phyloP scores from a whole-genome alignment of 2,329 filamentous ascomycete genomes.

The Elsinoe arachidis region DNA sequence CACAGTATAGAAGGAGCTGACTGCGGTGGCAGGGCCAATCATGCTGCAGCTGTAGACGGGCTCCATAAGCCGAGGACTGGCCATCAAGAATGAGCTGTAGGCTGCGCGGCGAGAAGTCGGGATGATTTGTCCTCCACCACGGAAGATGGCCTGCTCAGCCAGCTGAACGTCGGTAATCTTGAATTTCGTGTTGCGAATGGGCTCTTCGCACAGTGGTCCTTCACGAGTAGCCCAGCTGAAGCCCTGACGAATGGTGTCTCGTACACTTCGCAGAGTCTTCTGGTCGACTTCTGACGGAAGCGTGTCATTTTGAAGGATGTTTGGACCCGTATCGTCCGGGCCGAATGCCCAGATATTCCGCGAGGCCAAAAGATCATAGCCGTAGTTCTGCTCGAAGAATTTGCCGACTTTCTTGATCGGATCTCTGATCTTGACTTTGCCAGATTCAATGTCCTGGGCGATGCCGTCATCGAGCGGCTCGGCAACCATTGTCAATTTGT shows the following conservation, averaged over 20 bases:
- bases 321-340: conserved; percentile 86
- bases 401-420: conserved; percentile 88
- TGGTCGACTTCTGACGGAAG: conserved; percentile 91
- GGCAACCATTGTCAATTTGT: conserved; percentile 97
- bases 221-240: conserved; percentile 96
- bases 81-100: conserved; percentile 96
- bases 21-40: conserved; percentile 82
- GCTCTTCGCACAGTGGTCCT: conserved; percentile 95
- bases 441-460: conserved; percentile 85
- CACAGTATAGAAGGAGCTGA: conserved; percentile 84
- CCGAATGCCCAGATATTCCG: conserved; percentile 98
- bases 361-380: conserved; percentile 89
- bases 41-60: conserved; percentile 88
- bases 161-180: conserved; percentile 85
- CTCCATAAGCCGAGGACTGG: conserved; percentile 92
- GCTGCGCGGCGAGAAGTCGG: conserved; percentile 86
- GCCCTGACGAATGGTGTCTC: conserved; percentile 88
- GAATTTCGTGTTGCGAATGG: conserved; percentile 97
- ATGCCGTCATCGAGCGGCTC: conserved; percentile 94
- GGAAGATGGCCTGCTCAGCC: conserved; percentile 83
- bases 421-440: conserved; percentile 83
- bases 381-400: conserved; percentile 95
- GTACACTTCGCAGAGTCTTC: conserved; percentile 74
- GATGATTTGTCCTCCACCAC: conserved; percentile 94
- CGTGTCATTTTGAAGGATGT: conserved; percentile 95